Conservation (phyloP, 2,329 filamentous ascomycete species). For the Xylariaceae sp. region DNA sequence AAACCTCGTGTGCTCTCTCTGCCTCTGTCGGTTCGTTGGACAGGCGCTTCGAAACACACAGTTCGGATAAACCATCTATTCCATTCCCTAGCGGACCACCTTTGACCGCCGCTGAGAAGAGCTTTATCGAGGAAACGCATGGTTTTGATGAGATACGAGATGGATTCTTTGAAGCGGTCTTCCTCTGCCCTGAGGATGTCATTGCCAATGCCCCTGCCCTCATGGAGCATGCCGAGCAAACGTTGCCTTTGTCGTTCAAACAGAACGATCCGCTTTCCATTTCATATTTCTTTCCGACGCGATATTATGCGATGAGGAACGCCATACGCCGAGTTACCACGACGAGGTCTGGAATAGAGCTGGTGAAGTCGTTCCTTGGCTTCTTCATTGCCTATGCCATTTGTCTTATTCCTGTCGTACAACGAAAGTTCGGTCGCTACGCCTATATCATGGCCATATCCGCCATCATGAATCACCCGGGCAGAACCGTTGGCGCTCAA, state of each 20-base stretch:
- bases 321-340: constrained; percentile 39
- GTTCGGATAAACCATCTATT: constrained; percentile 13
- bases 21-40: constrained; percentile 28
- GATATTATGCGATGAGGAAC: constrained; percentile 40
- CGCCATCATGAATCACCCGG: constrained; percentile 53
- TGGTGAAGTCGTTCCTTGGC: constrained; percentile 50
- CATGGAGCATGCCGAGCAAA: constrained; percentile 37
- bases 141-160: constrained; percentile 41
- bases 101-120: constrained; percentile 24
- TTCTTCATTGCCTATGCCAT: constrained; percentile 52
- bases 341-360: constrained; percentile 46
- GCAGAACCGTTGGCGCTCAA: constrained; percentile 50
- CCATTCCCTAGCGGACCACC: constrained; percentile 11
- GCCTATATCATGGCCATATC: constrained; percentile 53
- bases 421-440: constrained; percentile 48
- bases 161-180: constrained; percentile 45
- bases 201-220: constrained; percentile 37
- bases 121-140: constrained; percentile 36
- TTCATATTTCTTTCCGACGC: constrained; percentile 42
- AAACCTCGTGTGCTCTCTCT: constrained; percentile 17
- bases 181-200: constrained; percentile 38
- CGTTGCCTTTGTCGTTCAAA: constrained; percentile 43
- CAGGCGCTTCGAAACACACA: constrained; percentile 28
- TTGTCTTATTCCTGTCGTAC: constrained; percentile 46
- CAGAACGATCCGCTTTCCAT: constrained; percentile 44